A percentile compares a stretch with the other conserved stretches of the same genome.
These are phyloP conservation scores for Posidonia australis DNA, from an alignment of 106 monocot species.

Conservation along the genomic window DNA sequence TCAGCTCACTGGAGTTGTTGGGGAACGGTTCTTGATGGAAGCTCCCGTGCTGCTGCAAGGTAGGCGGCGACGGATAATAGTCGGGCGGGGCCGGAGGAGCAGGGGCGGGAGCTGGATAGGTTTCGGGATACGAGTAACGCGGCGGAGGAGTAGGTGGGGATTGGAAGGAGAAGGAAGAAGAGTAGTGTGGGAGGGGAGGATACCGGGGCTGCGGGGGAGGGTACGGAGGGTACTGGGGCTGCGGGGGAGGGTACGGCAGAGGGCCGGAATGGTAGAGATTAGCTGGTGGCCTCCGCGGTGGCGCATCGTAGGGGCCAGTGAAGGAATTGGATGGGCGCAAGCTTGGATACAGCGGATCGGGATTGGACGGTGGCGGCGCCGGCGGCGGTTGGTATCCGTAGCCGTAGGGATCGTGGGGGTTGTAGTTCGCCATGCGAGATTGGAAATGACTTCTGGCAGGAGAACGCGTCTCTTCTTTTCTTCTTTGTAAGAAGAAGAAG, in stretches of 20 bases:
- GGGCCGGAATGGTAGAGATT: slow-evolving; percentile 4
- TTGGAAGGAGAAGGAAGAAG: background rate
- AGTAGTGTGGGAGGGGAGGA: slow-evolving; percentile 6
- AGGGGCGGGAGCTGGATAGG: background rate
- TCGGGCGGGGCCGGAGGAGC: background rate
- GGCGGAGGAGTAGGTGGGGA: slow-evolving; percentile 7
- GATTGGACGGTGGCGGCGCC: background rate
- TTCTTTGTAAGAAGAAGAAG: background rate
- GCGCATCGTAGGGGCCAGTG: background rate
- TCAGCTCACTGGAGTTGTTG: background rate
- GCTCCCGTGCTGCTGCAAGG: slow-evolving; percentile 7
- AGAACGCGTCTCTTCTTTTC: background rate
- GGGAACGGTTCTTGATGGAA: background rate
- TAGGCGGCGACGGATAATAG: background rate
- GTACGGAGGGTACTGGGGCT: slow-evolving; percentile 6
- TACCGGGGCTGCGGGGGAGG: slow-evolving; percentile 6
- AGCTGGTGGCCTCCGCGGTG: background rate
- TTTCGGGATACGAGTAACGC: background rate
- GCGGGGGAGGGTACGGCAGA: slow-evolving; percentile 11
- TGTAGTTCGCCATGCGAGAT: slow-evolving; percentile 2
- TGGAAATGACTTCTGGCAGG: background rate
- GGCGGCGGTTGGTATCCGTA: slow-evolving; percentile 11
- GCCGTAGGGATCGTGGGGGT: slow-evolving; percentile 9
- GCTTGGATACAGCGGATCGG: background rate
- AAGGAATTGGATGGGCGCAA: background rate